These are phyloP conservation scores for Solanum etuberosum DNA, from an alignment of 257 asterid genomes.

Conservation along the genomic window DNA sequence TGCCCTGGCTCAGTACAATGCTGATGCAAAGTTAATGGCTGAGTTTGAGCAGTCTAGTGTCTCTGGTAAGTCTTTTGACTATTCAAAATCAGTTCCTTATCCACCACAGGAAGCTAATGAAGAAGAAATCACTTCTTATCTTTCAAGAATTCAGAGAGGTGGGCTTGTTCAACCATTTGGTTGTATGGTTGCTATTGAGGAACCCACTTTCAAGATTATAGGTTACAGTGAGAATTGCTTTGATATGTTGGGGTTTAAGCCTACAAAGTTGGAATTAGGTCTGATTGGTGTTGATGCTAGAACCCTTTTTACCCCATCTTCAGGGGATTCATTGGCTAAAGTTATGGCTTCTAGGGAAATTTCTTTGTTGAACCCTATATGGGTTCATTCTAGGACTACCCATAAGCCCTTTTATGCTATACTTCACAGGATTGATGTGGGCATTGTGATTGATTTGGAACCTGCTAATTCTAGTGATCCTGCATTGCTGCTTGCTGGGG, in stretches of 20 bases:
- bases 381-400: conserved; percentile 32
- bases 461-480: conserved; percentile 45
- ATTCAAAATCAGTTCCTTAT: conserved; percentile 21
- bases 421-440: conserved; percentile 59
- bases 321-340: conserved; percentile 27
- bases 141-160: conserved; percentile 53
- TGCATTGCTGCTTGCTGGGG: conserved; percentile 31
- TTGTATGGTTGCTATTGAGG: conserved; percentile 43
- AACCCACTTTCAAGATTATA: conserved; percentile 23
- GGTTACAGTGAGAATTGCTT: conserved; percentile 47
- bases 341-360: conserved; percentile 28
- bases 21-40: conserved; percentile 41
- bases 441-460: conserved; percentile 61
- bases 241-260: conserved; percentile 33
- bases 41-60: conserved; percentile 37
- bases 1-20: conserved; percentile 24
- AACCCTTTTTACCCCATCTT: conserved; percentile 33
- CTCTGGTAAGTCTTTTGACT: conserved; percentile 39
- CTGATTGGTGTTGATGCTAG: conserved; percentile 46
- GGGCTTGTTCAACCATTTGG: conserved; percentile 60
- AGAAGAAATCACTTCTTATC: conserved; percentile 27
- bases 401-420: conserved; percentile 48
- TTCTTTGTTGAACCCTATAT: conserved; percentile 50
- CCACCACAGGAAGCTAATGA: conserved; percentile 1
- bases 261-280: not conserved